A percentile compares a stretch with the other conserved stretches of the same genome.
Evolutionary conservation across 2,329 filamentous ascomycete genomes (phyloP).

Genomic region (Xylariales sp.): DNA sequence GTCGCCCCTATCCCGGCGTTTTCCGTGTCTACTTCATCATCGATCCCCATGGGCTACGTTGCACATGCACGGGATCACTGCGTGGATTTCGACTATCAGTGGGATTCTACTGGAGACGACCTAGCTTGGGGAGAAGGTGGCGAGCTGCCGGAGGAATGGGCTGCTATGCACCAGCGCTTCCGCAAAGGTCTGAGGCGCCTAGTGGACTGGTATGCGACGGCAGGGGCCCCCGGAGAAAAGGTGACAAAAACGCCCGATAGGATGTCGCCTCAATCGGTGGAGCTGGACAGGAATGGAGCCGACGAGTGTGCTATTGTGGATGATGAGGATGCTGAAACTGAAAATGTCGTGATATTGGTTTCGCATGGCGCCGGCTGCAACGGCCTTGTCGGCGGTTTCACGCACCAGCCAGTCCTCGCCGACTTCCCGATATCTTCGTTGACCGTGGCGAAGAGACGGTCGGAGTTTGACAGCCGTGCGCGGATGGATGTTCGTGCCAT

Average conservation of each 20-base stretch:
- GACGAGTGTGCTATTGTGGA: constrained; percentile 27
- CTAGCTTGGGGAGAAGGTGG: constrained; percentile 86
- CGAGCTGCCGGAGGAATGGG: constrained; percentile 90
- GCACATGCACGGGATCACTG: constrained; percentile 87
- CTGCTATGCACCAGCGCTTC: constrained; percentile 88
- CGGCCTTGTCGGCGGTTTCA: constrained; percentile 86
- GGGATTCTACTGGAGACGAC: constrained; percentile 83
- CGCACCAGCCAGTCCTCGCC: constrained; percentile 83
- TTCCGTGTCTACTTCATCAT: constrained; percentile 72
- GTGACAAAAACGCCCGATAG: constrained; percentile 40
- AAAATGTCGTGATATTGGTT: constrained; percentile 80
- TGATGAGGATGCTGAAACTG: constrained; percentile 56
- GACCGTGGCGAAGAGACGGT: constrained; percentile 74
- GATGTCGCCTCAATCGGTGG: constrained; percentile 14
- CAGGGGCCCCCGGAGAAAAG: constrained; percentile 46
- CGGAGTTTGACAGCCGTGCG: constrained; percentile 33
- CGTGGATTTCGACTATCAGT: constrained; percentile 84
- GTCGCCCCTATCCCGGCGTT: constrained; percentile 75
- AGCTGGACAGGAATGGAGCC: constrained; percentile 18
- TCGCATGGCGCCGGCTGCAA: constrained; percentile 97
- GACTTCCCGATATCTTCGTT: constrained; percentile 88
- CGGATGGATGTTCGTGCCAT: constrained; percentile 15
- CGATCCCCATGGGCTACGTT: constrained; percentile 84
- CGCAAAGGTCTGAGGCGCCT: constrained; percentile 73
- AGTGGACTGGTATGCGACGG: constrained; percentile 74